Evolutionary conservation across 352 stramenopile genomes (phyloP), one percentile per base, ranked within the genome.

Genomic region (Phytophthora sp.): DNA sequence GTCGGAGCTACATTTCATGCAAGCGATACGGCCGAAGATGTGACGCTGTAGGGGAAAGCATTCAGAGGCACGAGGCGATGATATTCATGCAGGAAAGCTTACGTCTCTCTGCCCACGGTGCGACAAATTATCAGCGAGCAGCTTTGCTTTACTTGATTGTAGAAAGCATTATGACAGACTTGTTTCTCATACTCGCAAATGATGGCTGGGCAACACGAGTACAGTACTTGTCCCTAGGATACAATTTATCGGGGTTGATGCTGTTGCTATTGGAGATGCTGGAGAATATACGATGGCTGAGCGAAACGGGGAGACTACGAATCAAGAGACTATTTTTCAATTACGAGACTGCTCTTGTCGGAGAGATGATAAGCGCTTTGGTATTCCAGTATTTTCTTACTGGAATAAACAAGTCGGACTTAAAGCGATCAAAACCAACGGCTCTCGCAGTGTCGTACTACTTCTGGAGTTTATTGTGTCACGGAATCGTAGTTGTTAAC

Each of bases 221-320:
- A 10, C 60, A 69, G 34, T 63, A 46, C 27, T 48, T 50, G 17
- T 69, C 60, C n/a, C 30, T 69, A 3, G 44, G 43, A 4, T 69
- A 58, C 30, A 69, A 69, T 26, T n/a, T 69, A 2, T 44, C 60
- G 5, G 44, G 43, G 0, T 21, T 69, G 17, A 17, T 69, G 17
- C 54, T 58, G 21, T 24, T 58, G 10, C 20, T 69, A 12, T 69
- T 69, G 37, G 60, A 69, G 44, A 48, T 69, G 6, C 4, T 63
- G 24, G 60, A 63, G 18, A 53, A 17, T 9, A 52, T 8, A 5
- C 39, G 27, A 1, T 35, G 26, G 5, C 38, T 58, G 3, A 27
- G n/a, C 8, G 31, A 43, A 23, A 32, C 32, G 12, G 30, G 26
- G 28, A n/a, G 28, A 4, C 3, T 52, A 4, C 11, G 20, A 0